Base-by-base conservation (phyloP, 441 rosid genomes). In the Populus hybrid region DNA sequence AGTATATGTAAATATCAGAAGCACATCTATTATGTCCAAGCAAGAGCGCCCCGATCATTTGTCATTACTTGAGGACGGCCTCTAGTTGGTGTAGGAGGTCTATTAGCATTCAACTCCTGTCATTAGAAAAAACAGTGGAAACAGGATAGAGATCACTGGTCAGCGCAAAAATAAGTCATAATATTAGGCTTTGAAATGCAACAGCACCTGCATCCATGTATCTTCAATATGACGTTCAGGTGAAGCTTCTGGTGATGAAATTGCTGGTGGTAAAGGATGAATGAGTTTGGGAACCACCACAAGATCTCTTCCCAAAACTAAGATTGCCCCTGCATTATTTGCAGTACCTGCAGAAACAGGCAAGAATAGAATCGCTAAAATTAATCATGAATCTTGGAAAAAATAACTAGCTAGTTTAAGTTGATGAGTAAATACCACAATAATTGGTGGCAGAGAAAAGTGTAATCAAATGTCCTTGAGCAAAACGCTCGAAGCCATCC, bases 401-500 rank as follows among this genome's bases (percentile, higher is more conserved):
- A 8, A 18, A 40, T 23, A 16, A 26, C 57, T 7, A 12, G 23
- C 36, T 26, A 57, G 9, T 61, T 10, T 18, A 46, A 65, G 66
- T 63, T 53, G 63, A 26, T 74, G 68, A 71, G 70, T 67, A 84
- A 87, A 50, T 84, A 96, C 99, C 99, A 34, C 99, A 96, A 80
- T 96, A 96, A 78, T 96, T 96, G 76, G 99, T 96, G 32, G 98
- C 98, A 0, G 99, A 96, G 85, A 97, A 96, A 83, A 96, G 95
- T 4, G 99, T 96, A 80, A 96, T 96, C 72, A 96, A 87, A 86
- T 94, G 99, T 72, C 98, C 99, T 71, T 96, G 98, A 7, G 98
- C 99, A 50, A 96, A 94, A 40, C 98, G 98, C 90, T 94, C 98
- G 71, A 96, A 96, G 61, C 99, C 99, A 75, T 96, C 99, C 99